phyloP scores from a whole-genome alignment of 1,284 basidiomycete genomes.

The Trichosporon ovoides region DNA sequence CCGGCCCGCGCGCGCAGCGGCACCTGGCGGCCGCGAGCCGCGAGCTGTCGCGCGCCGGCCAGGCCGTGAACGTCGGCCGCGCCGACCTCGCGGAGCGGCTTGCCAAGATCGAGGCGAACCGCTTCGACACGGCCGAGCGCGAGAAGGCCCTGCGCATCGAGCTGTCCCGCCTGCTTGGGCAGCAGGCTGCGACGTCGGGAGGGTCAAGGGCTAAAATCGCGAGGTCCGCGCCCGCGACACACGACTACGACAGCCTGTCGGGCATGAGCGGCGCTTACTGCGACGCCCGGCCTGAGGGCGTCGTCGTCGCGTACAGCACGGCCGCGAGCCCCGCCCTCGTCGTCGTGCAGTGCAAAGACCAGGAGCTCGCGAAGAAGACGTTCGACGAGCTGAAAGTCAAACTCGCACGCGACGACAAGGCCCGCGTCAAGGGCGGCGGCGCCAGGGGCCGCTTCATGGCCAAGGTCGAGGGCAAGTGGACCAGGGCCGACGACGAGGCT shows the following conservation, averaged over 20 bases:
- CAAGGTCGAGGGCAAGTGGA: constrained; percentile 46
- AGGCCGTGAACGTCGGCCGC: constrained; percentile 52
- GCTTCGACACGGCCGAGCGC: constrained; percentile 59
- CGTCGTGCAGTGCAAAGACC: constrained; percentile 59
- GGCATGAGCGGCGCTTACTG: constrained; percentile 1
- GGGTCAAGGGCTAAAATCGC: constrained; percentile 11
- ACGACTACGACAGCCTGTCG: constrained; percentile 42
- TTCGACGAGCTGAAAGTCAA: constrained; percentile 56
- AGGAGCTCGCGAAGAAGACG: constrained; percentile 57
- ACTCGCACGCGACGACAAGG: constrained; percentile 51
- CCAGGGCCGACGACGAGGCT: constrained; percentile 28
- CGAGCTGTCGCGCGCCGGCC: constrained; percentile 56
- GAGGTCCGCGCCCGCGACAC: constrained; percentile 27
- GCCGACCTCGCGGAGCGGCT: constrained; percentile 63
- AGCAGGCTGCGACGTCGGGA: constrained; percentile 50
- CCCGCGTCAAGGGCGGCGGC: constrained; percentile 48
- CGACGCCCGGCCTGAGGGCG: constrained; percentile 38
- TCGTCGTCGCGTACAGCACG: constrained; percentile 41
- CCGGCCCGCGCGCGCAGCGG: constrained; percentile 66
- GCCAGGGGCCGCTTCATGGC: constrained; percentile 48
- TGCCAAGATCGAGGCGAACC: constrained; percentile 54
- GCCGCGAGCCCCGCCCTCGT: constrained; percentile 49
- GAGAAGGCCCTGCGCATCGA: constrained; percentile 63
- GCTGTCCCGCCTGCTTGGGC: constrained; percentile 59
- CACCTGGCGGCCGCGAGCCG: constrained; percentile 59